phyloP scores from a whole-genome alignment of 1,284 basidiomycete genomes.

The Microstroma glucosiphilum region DNA sequence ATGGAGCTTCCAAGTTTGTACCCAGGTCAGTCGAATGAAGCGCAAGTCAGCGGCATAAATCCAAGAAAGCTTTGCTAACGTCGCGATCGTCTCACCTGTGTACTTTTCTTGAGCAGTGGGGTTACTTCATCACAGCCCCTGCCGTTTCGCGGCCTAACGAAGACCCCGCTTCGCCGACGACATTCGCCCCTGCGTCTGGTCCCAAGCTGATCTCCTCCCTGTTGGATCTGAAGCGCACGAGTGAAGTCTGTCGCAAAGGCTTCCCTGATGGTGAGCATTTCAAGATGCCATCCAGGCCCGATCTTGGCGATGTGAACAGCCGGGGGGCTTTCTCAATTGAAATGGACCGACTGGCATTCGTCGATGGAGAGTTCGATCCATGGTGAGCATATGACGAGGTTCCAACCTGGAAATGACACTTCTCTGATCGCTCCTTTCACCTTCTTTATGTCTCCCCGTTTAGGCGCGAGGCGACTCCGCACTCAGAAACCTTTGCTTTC shows the following conservation, averaged over 20 bases:
- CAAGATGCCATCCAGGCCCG: constrained; percentile 65
- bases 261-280: constrained; percentile 73
- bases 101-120: constrained; percentile 73
- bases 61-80: background rate
- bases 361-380: constrained; percentile 67
- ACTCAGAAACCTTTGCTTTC: constrained; percentile 61
- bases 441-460: constrained; percentile 63
- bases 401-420: background rate
- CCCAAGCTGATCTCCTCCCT: constrained; percentile 67
- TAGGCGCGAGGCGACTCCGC: constrained; percentile 67
- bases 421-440: constrained; percentile 5
- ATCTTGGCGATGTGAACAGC: constrained; percentile 69
- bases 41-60: background rate
- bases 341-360: constrained; percentile 72
- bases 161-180: constrained; percentile 12
- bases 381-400: background rate
- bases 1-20: constrained; percentile 71
- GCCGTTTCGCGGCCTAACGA: constrained; percentile 17
- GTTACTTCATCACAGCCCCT: constrained; percentile 62
- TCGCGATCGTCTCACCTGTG: constrained; percentile 5
- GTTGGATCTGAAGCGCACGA: constrained; percentile 68
- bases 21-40: background rate
- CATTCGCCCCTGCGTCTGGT: constrained; percentile 18
- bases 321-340: constrained; percentile 58
- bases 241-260: constrained; percentile 73